A percentile compares a stretch with the other conserved stretches of the same genome.
Evolutionary conservation across 179 eudicot genomes (phyloP).

Genomic region (Actinidia chinensis): DNA sequence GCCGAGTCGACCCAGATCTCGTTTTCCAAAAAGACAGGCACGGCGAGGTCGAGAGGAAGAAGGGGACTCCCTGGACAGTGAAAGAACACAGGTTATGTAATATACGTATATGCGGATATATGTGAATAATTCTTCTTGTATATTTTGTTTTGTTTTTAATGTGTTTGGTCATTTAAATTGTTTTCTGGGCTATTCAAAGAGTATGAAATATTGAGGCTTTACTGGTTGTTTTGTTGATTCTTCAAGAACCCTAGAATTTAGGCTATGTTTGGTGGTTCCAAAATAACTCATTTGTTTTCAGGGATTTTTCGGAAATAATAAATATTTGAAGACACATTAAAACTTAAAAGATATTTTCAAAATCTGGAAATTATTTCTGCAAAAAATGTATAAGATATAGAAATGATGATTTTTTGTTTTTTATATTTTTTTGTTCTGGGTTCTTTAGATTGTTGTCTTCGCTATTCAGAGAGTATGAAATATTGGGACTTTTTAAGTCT

Average conservation of each 20-base stretch:
- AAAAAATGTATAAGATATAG: background rate
- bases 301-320: too few relatives aligned
- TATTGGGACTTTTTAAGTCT: background rate
- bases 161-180: background rate
- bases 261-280: background rate
- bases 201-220: too few relatives aligned
- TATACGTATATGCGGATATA: background rate
- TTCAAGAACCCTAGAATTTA: background rate
- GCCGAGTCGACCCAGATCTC: conserved; percentile 54
- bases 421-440: background rate
- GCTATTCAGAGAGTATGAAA: conserved; percentile 5
- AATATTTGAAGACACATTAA: too few relatives aligned
- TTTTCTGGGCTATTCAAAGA: background rate
- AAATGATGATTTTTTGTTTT: too few relatives aligned
- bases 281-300: too few relatives aligned
- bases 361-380: background rate
- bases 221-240: background rate
- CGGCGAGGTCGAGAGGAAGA: conserved; percentile 74
- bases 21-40: conserved; percentile 32
- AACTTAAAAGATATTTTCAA: too few relatives aligned
- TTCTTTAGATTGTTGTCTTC: background rate
- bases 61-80: conserved; percentile 97
- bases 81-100: conserved; percentile 74
- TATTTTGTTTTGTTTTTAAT: background rate
- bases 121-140: background rate